Evolutionary conservation across 306 rosid species (phyloP).

Genomic region (Dryas octopetala): DNA sequence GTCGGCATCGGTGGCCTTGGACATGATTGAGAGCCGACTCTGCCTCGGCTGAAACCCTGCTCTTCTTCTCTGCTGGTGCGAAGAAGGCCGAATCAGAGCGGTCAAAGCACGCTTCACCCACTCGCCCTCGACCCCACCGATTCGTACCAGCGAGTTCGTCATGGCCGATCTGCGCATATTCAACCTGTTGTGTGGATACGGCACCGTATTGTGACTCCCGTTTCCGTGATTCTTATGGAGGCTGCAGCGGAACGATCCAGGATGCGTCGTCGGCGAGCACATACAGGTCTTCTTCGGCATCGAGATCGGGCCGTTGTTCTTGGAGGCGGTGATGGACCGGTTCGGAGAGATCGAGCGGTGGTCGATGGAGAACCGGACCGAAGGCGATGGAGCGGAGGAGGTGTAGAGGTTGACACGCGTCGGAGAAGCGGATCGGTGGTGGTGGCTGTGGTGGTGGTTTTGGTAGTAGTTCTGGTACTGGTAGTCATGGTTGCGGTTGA

Average conservation of each 20-base stretch:
- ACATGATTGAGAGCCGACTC: conserved; percentile 77
- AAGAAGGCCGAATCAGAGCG: conserved; percentile 82
- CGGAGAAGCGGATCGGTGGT: conserved; percentile 75
- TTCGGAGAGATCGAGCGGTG: conserved; percentile 78
- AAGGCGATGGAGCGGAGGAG: conserved; percentile 38
- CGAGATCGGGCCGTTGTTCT: conserved; percentile 52
- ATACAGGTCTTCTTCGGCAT: conserved; percentile 67
- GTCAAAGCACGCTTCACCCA: conserved; percentile 89
- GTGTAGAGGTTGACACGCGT: conserved; percentile 74
- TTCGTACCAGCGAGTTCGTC: conserved; percentile 88
- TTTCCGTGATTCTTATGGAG: conserved; percentile 56
- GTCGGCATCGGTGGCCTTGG: conserved; percentile 39
- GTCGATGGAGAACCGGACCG: conserved; percentile 75
- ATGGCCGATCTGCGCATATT: conserved; percentile 97
- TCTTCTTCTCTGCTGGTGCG: conserved; percentile 82
- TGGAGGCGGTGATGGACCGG: conserved; percentile 64
- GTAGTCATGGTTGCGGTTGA: conserved; percentile 27
- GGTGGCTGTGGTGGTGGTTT: conserved; percentile 24
- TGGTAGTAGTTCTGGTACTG: conserved; percentile 13
- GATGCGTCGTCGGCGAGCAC: conserved; percentile 93
- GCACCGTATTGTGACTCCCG: conserved; percentile 21
- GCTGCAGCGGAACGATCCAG: conserved; percentile 90
- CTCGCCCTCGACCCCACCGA: conserved; percentile 93
- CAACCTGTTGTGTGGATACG: conserved; percentile 56
- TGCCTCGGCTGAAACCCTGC: conserved; percentile 61